Conservation (phyloP, 2,329 filamentous ascomycete species). For the Truncatella angustata region DNA sequence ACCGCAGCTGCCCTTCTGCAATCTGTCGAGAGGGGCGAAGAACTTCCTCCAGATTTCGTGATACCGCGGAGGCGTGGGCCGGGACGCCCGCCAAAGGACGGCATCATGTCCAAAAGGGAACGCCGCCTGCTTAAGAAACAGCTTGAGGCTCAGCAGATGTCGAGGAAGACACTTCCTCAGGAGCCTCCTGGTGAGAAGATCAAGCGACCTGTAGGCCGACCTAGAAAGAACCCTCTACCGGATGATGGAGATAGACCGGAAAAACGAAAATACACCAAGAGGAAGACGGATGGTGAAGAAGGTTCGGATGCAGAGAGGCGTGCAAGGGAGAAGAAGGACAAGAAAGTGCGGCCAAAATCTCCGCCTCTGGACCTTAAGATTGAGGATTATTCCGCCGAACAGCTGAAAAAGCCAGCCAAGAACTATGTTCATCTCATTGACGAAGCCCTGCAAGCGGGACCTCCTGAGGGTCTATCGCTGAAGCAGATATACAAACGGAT, state of each 20-base stretch:
- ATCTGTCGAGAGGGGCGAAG: constrained; percentile 7
- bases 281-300: constrained; percentile 56
- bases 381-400: constrained; percentile 55
- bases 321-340: constrained; percentile 58
- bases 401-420: constrained; percentile 60
- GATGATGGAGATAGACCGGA: constrained; percentile 57
- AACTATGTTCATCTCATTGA: constrained; percentile 62
- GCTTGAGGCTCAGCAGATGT: constrained; percentile 41
- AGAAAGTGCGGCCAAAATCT: constrained; percentile 59
- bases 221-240: constrained; percentile 60
- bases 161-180: constrained; percentile 50
- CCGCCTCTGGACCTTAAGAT: constrained; percentile 55
- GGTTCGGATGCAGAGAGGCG: constrained; percentile 55
- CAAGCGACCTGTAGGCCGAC: constrained; percentile 65
- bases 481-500: constrained; percentile 65
- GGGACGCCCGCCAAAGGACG: constrained; percentile 79
- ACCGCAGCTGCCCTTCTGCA: constrained; percentile 10
- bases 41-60: constrained; percentile 28
- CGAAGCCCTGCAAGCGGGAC: constrained; percentile 55
- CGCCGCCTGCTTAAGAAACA: constrained; percentile 63
- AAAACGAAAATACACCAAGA: constrained; percentile 66
- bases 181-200: constrained; percentile 46
- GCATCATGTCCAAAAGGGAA: constrained; percentile 78
- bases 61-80: constrained; percentile 67
- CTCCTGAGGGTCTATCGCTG: constrained; percentile 52